Evolutionary conservation across 805 yeast genomes (phyloP), one percentile per base, ranked within the genome.

Genomic region (Metschnikowia similis): DNA sequence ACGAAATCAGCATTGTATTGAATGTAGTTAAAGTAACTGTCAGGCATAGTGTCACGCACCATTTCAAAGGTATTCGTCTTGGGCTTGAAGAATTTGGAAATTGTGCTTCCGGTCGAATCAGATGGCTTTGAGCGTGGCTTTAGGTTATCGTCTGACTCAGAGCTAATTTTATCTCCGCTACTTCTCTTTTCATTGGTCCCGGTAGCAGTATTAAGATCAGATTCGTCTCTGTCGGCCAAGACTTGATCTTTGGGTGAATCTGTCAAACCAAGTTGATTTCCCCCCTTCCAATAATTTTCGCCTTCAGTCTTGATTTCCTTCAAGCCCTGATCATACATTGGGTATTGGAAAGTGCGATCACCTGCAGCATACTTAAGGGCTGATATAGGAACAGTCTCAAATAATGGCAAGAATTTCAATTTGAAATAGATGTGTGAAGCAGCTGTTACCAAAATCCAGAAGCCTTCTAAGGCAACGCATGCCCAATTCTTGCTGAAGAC

Each of bases 401-500:
- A 70, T 51, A 86, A 64, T 32, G 89, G 84, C 44, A 81, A 75
- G 65, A 85, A 85, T 53, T 66, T 77, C 66, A 76, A 65, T 62
- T 81, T 82, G 60, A 81, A 71, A 64, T 75, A 84, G 30, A 86
- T 52, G 61, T 86, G 92, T 30, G 78, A 70, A 17, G 67, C 64
- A 29, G 80, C 84, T 11, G 92, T 84, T 40, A 70, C 79, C n/a
- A 64, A 80, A 13, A 85, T 57, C 53, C 77, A 66, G n/a, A 82
- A 75, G 48, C 73, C 85, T 66, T 86, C 91, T 49, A 87, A 70
- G 2, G 74, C 94, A 55, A 86, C 81, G 58, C 85, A 81, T 21
- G 86, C 89, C 92, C 92, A 87, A 56, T 85, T 76, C 71, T 87
- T 85, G 41, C 82, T 79, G 82, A 85, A 82, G 36, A 87, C 85